Conservation (phyloP, 2,329 filamentous ascomycete species). For the Chrysosporium queenslandicum region DNA sequence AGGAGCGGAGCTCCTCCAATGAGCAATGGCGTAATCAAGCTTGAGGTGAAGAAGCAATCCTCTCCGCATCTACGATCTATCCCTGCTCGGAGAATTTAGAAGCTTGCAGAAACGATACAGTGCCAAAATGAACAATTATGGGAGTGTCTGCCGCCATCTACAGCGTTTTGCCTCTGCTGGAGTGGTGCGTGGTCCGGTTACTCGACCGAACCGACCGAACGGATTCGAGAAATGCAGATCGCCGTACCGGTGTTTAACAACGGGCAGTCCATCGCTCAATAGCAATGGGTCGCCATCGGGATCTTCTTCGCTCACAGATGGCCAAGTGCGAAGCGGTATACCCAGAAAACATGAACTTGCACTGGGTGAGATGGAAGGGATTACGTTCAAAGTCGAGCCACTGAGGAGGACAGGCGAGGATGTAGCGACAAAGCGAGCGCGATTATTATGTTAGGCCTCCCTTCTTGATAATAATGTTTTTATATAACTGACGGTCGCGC, state of each 20-base stretch:
- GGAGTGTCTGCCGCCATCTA: neutral
- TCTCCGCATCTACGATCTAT: neutral
- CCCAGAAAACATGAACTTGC: conserved; percentile 48
- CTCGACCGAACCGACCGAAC: neutral
- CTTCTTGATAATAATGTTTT: neutral
- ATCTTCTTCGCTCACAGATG: neutral
- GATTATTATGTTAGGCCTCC: conserved; percentile 53
- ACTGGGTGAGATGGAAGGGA: conserved; percentile 80
- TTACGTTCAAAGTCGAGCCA: conserved; percentile 81
- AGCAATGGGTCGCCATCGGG: neutral
- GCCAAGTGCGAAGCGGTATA: conserved; percentile 1
- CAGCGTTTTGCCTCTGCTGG: neutral
- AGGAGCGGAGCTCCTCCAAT: too few relatives aligned
- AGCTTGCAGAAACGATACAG: neutral
- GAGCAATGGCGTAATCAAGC: neutral
- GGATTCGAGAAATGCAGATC: neutral
- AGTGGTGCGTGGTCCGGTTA: neutral
- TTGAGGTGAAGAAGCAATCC: neutral
- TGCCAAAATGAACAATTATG: conserved; percentile 2
- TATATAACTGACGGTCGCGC: too few relatives aligned
- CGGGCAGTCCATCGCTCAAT: neutral
- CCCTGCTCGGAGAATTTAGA: neutral
- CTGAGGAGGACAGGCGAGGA: conserved; percentile 75
- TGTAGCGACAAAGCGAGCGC: conserved; percentile 72
- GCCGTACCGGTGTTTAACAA: conserved; percentile 3